Conservation (phyloP, 2,329 filamentous ascomycete species). For the Colletotrichum tropicale region DNA sequence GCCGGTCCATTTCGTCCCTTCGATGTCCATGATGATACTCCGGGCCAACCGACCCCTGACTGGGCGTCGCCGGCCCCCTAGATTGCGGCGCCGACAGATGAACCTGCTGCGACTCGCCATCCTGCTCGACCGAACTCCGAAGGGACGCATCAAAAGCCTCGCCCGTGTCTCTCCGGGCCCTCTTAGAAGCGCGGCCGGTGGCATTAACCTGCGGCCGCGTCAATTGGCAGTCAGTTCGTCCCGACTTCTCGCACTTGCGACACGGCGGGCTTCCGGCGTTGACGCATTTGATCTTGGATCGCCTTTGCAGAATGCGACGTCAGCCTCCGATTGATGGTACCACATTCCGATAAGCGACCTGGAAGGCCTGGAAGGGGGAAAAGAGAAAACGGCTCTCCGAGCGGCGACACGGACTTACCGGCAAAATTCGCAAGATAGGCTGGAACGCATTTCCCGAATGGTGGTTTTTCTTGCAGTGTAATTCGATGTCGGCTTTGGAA, state of each 20-base stretch:
- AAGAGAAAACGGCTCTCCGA: neutral
- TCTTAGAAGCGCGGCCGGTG: neutral
- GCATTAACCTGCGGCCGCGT: constrained; percentile 22
- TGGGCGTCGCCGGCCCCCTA: constrained; percentile 5
- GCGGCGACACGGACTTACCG: constrained; percentile 26
- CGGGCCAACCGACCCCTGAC: neutral
- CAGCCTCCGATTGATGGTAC: neutral
- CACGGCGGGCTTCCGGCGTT: constrained; percentile 35
- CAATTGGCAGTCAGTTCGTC: constrained; percentile 29
- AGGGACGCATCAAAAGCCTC: constrained; percentile 16
- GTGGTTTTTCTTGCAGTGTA: neutral
- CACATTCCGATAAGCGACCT: neutral
- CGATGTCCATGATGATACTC: neutral
- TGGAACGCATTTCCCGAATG: constrained; percentile 32
- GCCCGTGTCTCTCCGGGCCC: constrained; percentile 3
- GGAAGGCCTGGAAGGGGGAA: neutral
- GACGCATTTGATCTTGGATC: constrained; percentile 39
- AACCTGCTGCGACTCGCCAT: neutral
- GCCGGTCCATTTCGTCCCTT: constrained; percentile 4
- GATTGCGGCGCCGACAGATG: constrained; percentile 6
- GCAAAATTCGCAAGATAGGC: constrained; percentile 37
- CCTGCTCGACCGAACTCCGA: neutral
- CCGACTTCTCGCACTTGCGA: constrained; percentile 30
- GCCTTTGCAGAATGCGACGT: constrained; percentile 23
- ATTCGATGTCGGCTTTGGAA: neutral